Evolutionary conservation across 768 basidiomycete genomes (phyloP).

Genomic region (Lentinula edodes): DNA sequence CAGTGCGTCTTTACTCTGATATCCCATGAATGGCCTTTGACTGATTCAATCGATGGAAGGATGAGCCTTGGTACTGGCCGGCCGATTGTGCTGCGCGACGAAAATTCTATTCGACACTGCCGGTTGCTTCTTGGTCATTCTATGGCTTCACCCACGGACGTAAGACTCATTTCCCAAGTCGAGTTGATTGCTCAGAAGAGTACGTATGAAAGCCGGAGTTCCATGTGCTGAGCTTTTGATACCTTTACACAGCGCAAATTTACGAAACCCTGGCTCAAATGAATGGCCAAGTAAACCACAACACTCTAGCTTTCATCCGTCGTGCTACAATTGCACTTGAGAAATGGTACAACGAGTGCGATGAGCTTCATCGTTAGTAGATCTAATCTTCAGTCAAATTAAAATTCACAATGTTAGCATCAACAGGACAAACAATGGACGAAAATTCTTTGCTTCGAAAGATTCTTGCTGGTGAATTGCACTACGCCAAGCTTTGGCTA

Average conservation of each 20-base stretch:
- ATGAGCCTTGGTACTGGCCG: conserved; percentile 91
- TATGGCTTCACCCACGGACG: conserved; percentile 87
- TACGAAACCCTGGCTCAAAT: conserved; percentile 85
- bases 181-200: conserved; percentile 92
- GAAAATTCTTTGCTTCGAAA: conserved; percentile 83
- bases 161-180: conserved; percentile 80
- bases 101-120: conserved; percentile 81
- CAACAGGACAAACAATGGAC: conserved; percentile 69
- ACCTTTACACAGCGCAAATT: conserved; percentile 65
- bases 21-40: conserved; percentile 8
- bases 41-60: conserved; percentile 30
- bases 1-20: conserved; percentile 43
- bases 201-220: conserved; percentile 27
- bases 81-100: conserved; percentile 85
- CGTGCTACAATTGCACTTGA: conserved; percentile 83
- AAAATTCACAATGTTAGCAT: neutral
- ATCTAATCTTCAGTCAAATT: neutral
- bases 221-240: neutral
- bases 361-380: conserved; percentile 70
- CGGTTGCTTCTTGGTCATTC: conserved; percentile 76
- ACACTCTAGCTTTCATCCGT: conserved; percentile 81
- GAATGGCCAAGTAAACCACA: conserved; percentile 81
- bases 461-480: conserved; percentile 81
- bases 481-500: conserved; percentile 93
- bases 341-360: conserved; percentile 88